Evolutionary conservation across 306 rosid species (phyloP).

Genomic region (Heteromeles arbutifolia): DNA sequence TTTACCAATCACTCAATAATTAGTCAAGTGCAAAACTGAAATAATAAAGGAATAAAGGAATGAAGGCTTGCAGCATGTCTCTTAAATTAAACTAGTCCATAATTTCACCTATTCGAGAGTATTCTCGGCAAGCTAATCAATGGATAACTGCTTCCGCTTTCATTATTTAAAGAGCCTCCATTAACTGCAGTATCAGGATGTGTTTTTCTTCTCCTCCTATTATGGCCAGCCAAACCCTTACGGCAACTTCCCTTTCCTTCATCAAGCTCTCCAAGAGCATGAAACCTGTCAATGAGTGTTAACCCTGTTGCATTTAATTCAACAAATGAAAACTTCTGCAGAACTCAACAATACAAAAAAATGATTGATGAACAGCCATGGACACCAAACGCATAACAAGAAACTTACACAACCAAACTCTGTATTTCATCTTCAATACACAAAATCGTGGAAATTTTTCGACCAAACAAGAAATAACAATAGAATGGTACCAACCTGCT

Average conservation of each 20-base stretch:
- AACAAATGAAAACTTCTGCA: constrained; percentile 16
- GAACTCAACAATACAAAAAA: constrained; percentile 1
- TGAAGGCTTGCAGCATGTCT: neutral
- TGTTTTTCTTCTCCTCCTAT: constrained; percentile 72
- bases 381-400: neutral
- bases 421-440: neutral
- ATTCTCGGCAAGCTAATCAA: constrained; percentile 59
- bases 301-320: constrained; percentile 17
- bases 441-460: constrained; percentile 8
- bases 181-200: constrained; percentile 56
- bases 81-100: neutral
- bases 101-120: constrained; percentile 37
- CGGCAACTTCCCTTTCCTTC: constrained; percentile 96
- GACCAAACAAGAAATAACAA: constrained; percentile 5
- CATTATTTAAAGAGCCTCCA: constrained; percentile 53
- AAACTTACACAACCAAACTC: constrained; percentile 1
- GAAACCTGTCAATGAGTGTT: constrained; percentile 61
- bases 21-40: neutral
- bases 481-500: constrained; percentile 51
- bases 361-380: neutral
- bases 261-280: constrained; percentile 78
- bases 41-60: neutral
- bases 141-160: constrained; percentile 59
- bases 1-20: neutral
- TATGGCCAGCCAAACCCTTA: constrained; percentile 84